Percentiles rank a stretch among this genome's conserved stretches.
phyloP scores from a whole-genome alignment of 2,329 filamentous ascomycete species.

The Salinomyces thailandicus region DNA sequence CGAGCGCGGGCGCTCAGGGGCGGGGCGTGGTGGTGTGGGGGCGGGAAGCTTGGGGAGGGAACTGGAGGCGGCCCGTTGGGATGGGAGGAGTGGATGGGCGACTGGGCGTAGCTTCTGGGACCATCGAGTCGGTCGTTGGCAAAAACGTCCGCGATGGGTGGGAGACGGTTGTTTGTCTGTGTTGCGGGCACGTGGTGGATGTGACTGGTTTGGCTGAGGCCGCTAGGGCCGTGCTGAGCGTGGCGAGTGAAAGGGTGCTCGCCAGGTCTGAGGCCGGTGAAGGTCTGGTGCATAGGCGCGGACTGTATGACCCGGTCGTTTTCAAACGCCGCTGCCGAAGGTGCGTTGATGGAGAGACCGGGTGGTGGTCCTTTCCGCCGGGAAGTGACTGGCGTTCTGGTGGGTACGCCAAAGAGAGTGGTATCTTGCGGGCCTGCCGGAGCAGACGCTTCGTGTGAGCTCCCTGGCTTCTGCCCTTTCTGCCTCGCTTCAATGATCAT shows the following conservation, averaged over 20 bases:
- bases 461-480: constrained; percentile 60
- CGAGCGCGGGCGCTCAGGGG: constrained; percentile 52
- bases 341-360: constrained; percentile 87
- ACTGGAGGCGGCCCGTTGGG: constrained; percentile 57
- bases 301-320: constrained; percentile 95
- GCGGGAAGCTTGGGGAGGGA: constrained; percentile 66
- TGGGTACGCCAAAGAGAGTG: constrained; percentile 33
- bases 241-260: constrained; percentile 27
- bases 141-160: constrained; percentile 91
- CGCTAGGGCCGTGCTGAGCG: constrained; percentile 66
- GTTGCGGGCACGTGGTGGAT: constrained; percentile 82
- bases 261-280: constrained; percentile 77
- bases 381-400: constrained; percentile 64
- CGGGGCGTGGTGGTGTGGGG: constrained; percentile 37
- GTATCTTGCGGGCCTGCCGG: constrained; percentile 26
- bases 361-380: constrained; percentile 70
- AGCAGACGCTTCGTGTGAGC: constrained; percentile 22
- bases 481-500: constrained; percentile 91
- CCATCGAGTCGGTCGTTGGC: constrained; percentile 58
- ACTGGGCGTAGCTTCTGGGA: constrained; percentile 22
- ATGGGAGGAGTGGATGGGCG: constrained; percentile 51
- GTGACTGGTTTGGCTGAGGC: constrained; percentile 72
- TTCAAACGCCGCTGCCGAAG: constrained; percentile 82
- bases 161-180: constrained; percentile 84
- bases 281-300: constrained; percentile 85